These are phyloP conservation scores for Podila clonocystis DNA, from an alignment of 192 early-diverging fungal genomes.

Conservation along the genomic window DNA sequence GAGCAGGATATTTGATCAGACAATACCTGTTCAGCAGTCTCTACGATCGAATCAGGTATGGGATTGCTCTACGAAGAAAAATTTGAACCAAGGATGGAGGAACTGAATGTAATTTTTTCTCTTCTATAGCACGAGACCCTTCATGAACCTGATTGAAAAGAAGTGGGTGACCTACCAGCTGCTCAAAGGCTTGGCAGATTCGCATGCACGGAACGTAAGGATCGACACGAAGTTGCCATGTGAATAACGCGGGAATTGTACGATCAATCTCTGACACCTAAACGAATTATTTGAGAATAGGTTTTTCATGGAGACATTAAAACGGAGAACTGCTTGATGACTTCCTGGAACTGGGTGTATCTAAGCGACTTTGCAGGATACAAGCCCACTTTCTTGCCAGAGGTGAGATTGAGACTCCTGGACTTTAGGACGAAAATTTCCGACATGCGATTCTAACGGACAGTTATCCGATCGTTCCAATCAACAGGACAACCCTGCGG, in stretches of 20 bases:
- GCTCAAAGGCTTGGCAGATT: conserved; percentile 79
- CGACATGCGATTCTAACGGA: background rate
- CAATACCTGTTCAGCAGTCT: conserved; percentile 92
- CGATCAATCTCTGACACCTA: background rate
- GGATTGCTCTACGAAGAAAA: background rate
- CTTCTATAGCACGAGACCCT: conserved; percentile 85
- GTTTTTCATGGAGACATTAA: conserved; percentile 97
- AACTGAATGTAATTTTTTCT: background rate
- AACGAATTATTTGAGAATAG: conserved; percentile 21
- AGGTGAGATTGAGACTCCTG: conserved; percentile 54
- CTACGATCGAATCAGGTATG: conserved; percentile 93
- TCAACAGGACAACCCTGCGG: conserved; percentile 87
- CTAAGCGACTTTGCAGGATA: conserved; percentile 89
- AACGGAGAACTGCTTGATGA: conserved; percentile 93
- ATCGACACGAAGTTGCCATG: background rate
- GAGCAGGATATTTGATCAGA: conserved; percentile 88
- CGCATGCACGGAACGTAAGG: conserved; percentile 70
- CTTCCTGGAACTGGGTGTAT: conserved; percentile 96
- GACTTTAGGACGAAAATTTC: background rate
- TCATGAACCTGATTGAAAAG: conserved; percentile 87
- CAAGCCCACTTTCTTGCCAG: conserved; percentile 94
- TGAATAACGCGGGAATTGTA: background rate
- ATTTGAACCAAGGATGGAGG: too few relatives aligned
- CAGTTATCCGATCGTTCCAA: background rate
- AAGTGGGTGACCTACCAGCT: conserved; percentile 96